These are phyloP conservation scores for Eurotiales sp. DNA, from an alignment of 2,329 filamentous ascomycete genomes.

Conservation along the genomic window DNA sequence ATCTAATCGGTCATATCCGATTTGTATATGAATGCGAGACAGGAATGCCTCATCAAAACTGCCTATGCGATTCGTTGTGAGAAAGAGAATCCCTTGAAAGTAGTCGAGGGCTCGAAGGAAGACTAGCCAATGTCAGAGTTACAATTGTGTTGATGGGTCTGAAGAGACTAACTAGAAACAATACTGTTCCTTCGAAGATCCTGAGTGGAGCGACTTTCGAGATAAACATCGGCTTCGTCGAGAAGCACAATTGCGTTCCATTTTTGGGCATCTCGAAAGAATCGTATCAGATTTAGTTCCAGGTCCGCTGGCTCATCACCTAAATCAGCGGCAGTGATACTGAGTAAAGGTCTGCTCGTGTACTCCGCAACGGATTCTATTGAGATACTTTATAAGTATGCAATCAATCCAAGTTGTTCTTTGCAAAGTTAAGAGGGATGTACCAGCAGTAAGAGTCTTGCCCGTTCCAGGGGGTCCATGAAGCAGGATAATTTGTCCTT, in stretches of 20 bases:
- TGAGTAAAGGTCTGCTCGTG: constrained; percentile 37
- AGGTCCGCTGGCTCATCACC: constrained; percentile 33
- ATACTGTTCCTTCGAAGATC: constrained; percentile 21
- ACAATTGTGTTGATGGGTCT: neutral
- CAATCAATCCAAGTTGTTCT: neutral
- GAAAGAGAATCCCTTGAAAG: constrained; percentile 34
- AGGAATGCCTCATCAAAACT: constrained; percentile 36
- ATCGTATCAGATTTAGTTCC: constrained; percentile 35
- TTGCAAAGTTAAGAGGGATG: neutral
- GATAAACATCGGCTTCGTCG: constrained; percentile 28
- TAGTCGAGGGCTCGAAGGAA: constrained; percentile 38
- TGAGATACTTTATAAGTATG: too few species aligned
- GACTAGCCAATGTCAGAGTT: constrained; percentile 15
- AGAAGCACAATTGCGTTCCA: constrained; percentile 36
- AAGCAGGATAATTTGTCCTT: constrained; percentile 59
- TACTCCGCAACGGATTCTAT: constrained; percentile 39
- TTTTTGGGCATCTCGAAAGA: constrained; percentile 33
- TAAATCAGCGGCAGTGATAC: constrained; percentile 25
- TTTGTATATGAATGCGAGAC: constrained; percentile 26
- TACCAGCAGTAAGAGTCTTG: constrained; percentile 81
- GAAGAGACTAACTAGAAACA: constrained; percentile 17
- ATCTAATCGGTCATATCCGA: constrained; percentile 10
- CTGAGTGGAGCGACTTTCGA: constrained; percentile 9
- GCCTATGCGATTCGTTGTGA: constrained; percentile 33
- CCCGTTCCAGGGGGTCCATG: constrained; percentile 93